A percentile compares a stretch with the other conserved stretches of the same genome.
phyloP scores from a whole-genome alignment of 371 early-diverging fungal genomes.

The Nematocida parisii region DNA sequence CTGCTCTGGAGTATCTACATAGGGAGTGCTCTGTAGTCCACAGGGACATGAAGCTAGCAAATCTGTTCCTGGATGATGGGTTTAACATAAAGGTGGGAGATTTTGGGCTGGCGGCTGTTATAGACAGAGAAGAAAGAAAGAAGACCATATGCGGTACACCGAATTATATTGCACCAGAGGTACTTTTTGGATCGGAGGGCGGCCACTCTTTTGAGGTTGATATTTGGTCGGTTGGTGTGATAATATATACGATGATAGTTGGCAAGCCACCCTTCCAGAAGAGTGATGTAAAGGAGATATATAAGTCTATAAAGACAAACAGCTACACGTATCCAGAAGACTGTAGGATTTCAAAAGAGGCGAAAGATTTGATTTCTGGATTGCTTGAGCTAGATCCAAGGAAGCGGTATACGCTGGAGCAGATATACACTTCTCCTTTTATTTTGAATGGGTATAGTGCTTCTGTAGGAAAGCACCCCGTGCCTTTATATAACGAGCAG shows the following conservation, averaged over 20 bases:
- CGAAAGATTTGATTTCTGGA: conserved; percentile 75
- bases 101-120: conserved; percentile 83
- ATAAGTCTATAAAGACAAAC: conserved; percentile 76
- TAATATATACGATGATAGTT: conserved; percentile 81
- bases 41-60: conserved; percentile 91
- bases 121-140: conserved; percentile 63
- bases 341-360: conserved; percentile 73
- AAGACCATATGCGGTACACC: conserved; percentile 94
- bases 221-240: conserved; percentile 91
- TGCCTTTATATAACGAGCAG: not conserved
- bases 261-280: conserved; percentile 92
- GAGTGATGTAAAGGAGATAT: conserved; percentile 77
- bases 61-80: conserved; percentile 79
- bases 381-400: conserved; percentile 78
- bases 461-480: not conserved
- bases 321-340: conserved; percentile 77
- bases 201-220: conserved; percentile 94
- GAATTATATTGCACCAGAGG: conserved; percentile 95
- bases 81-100: conserved; percentile 88
- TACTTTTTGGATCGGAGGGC: conserved; percentile 76
- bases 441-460: not conserved
- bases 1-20: conserved; percentile 81
- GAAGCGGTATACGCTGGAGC: conserved; percentile 71
- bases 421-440: conserved; percentile 67
- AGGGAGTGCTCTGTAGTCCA: conserved; percentile 79